A percentile compares a stretch with the other conserved stretches of the same genome.
Evolutionary conservation across 2,329 filamentous ascomycete species (phyloP).

Genomic region (Ploettnerulaceae sp.): DNA sequence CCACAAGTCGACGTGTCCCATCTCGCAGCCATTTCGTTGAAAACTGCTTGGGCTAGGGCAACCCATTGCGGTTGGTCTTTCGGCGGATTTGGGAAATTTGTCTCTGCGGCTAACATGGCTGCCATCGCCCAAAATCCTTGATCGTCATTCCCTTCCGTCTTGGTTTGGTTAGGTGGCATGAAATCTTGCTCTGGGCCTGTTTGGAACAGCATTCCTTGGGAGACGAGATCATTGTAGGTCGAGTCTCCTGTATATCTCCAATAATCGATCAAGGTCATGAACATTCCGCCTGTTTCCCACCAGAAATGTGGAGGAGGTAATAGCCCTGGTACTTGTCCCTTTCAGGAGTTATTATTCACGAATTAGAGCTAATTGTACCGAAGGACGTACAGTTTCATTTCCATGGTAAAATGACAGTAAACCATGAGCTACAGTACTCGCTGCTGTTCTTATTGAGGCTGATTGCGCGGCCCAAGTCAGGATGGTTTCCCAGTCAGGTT

Average conservation of each 20-base stretch:
- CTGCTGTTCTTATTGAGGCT: constrained; percentile 35
- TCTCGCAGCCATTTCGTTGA: constrained; percentile 68
- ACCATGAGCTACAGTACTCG: constrained; percentile 40
- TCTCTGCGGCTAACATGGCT: constrained; percentile 65
- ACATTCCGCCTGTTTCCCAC: constrained; percentile 69
- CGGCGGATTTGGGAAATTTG: constrained; percentile 55
- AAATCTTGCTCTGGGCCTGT: constrained; percentile 67
- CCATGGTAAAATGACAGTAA: constrained; percentile 49
- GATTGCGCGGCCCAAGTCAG: too few species aligned
- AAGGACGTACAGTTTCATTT: constrained; percentile 39
- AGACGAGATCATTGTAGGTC: constrained; percentile 62
- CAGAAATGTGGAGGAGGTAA: constrained; percentile 49
- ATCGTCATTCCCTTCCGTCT: constrained; percentile 67
- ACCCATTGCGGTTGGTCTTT: constrained; percentile 58
- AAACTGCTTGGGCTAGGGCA: constrained; percentile 70
- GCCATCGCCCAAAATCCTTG: constrained; percentile 71
- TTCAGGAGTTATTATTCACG: constrained; percentile 4
- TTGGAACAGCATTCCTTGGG: constrained; percentile 67
- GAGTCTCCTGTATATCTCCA: constrained; percentile 75
- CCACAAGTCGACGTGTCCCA: constrained; percentile 66
- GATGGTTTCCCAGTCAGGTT: background rate
- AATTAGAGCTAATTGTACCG: background rate
- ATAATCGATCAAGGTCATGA: constrained; percentile 70
- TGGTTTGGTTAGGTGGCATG: constrained; percentile 68
- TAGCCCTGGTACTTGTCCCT: constrained; percentile 44